Evolutionary conservation across 495 filamentous ascomycete genomes (phyloP).

Genomic region (Stereocaulon alpinum): DNA sequence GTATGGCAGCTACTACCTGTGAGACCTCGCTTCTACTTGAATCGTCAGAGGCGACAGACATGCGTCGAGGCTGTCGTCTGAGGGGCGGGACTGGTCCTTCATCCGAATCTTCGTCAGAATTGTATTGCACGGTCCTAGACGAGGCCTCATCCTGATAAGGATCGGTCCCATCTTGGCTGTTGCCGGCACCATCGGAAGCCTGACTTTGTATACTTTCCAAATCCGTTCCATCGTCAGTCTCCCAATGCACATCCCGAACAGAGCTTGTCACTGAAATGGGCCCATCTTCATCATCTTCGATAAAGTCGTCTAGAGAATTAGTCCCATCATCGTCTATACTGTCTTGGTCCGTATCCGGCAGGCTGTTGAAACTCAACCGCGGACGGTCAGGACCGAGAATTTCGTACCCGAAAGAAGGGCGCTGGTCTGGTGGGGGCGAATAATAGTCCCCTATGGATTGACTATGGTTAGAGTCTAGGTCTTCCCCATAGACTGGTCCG

Average conservation of each 20-base stretch:
- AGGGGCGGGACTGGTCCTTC: slow-evolving; percentile 28
- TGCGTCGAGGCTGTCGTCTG: slow-evolving; percentile 4
- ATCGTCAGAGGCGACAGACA: neutral
- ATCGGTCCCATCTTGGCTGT: slow-evolving; percentile 10
- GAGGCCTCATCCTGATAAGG: neutral
- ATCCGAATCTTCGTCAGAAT: slow-evolving; percentile 19
- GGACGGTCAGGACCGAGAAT: neutral
- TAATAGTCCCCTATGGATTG: neutral
- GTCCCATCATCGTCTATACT: slow-evolving; percentile 25
- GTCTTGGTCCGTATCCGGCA: slow-evolving; percentile 10
- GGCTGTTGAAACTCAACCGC: neutral
- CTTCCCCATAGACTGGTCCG: neutral
- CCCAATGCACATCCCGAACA: slow-evolving; percentile 8
- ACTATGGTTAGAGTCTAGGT: neutral
- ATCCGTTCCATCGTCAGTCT: slow-evolving; percentile 10
- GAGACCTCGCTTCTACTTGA: slow-evolving; percentile 4
- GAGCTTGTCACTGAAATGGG: slow-evolving; percentile 7
- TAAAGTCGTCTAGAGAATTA: slow-evolving; percentile 34
- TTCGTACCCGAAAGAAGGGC: neutral
- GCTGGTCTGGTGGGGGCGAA: neutral
- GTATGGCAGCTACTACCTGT: slow-evolving; percentile 1
- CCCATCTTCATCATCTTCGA: slow-evolving; percentile 27
- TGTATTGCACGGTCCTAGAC: neutral
- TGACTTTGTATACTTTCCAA: neutral
- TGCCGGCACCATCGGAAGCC: slow-evolving; percentile 3